Conservation (phyloP, 2,329 filamentous ascomycete genomes). For the Cordyceps cateniannulata region DNA sequence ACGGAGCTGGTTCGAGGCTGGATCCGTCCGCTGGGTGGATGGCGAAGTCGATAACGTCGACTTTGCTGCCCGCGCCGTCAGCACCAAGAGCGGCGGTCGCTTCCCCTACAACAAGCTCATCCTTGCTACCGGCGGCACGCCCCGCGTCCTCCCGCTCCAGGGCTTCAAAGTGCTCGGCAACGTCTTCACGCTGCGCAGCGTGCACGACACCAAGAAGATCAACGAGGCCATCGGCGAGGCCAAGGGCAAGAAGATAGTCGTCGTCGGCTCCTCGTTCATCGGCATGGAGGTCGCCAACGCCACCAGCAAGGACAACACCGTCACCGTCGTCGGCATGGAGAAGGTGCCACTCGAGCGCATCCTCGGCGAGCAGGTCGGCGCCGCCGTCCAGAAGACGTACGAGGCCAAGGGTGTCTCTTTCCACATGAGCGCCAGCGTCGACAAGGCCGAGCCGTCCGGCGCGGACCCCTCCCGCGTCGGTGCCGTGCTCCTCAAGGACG, state of each 20-base stretch:
- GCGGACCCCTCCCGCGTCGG: constrained; percentile 68
- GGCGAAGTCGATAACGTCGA: constrained; percentile 69
- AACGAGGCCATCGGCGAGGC: constrained; percentile 71
- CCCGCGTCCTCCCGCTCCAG: constrained; percentile 67
- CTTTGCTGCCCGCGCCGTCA: constrained; percentile 65
- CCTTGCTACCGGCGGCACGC: constrained; percentile 78
- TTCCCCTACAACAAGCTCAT: constrained; percentile 81
- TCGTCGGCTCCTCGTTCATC: constrained; percentile 92
- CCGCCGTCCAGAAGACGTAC: constrained; percentile 69
- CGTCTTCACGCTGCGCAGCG: constrained; percentile 74
- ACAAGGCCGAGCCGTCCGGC: constrained; percentile 69
- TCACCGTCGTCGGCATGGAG: constrained; percentile 87
- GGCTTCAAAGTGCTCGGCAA: constrained; percentile 84
- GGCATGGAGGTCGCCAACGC: constrained; percentile 96
- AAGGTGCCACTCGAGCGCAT: constrained; percentile 77
- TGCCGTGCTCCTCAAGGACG: constrained; percentile 75
- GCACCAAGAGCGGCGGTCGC: constrained; percentile 67
- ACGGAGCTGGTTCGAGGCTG: constrained; percentile 67
- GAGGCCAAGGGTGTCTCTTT: constrained; percentile 90
- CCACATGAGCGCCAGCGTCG: constrained; percentile 71
- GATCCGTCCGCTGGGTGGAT: constrained; percentile 49
- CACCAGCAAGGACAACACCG: constrained; percentile 69
- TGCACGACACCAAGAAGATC: constrained; percentile 69
- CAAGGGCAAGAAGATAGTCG: constrained; percentile 83
- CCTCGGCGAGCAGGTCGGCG: constrained; percentile 74